Conservation (phyloP, 345 rosid genomes). For the Tarenaya hassleriana region DNA sequence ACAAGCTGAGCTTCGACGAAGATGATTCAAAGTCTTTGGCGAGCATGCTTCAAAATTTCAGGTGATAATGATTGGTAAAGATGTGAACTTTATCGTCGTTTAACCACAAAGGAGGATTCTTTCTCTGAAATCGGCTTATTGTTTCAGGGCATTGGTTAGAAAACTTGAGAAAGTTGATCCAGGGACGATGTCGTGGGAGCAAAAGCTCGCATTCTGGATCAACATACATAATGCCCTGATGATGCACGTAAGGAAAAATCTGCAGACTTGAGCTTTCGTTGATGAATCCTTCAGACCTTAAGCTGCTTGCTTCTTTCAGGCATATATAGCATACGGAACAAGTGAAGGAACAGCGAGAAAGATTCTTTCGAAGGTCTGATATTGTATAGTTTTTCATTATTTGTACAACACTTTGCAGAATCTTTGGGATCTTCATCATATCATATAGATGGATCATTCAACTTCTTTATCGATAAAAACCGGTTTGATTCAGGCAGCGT, state of each 20-base stretch:
- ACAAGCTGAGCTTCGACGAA: conserved; percentile 42
- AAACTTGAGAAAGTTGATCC: too few species aligned
- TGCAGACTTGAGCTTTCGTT: neutral
- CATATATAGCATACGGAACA: conserved; percentile 56
- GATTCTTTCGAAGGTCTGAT: conserved; percentile 43
- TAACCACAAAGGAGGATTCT: too few species aligned
- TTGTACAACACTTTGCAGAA: too few species aligned
- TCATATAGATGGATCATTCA: conserved; percentile 2
- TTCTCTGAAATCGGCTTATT: neutral
- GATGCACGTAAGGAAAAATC: conserved; percentile 52
- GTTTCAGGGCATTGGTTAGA: too few species aligned
- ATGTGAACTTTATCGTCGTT: neutral
- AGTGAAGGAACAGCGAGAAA: conserved; percentile 29
- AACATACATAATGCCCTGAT: too few species aligned
- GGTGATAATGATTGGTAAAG: conserved; percentile 28
- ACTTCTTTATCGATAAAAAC: neutral
- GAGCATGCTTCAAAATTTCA: conserved; percentile 53
- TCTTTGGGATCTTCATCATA: too few species aligned
- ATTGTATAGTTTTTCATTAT: too few species aligned
- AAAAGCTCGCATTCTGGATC: too few species aligned
- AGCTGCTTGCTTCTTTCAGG: conserved; percentile 45
- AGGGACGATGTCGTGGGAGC: too few species aligned
- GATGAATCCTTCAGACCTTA: neutral
- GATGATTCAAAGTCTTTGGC: conserved; percentile 47
- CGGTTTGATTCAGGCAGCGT: conserved; percentile 44